These are phyloP conservation scores for Diaporthe citri DNA, from an alignment of 2,329 filamentous ascomycete genomes.

Conservation along the genomic window DNA sequence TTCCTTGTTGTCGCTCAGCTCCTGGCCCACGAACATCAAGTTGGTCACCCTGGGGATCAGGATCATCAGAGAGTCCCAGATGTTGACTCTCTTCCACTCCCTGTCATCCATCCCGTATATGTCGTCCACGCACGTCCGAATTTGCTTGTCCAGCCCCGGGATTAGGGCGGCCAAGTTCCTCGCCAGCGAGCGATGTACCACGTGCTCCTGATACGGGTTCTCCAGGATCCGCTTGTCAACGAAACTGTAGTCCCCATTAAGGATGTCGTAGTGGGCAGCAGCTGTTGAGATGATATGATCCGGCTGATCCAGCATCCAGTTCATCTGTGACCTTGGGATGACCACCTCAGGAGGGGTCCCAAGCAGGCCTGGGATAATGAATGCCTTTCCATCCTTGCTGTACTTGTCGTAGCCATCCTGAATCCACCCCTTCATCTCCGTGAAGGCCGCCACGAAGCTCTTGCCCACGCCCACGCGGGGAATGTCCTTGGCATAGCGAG, in stretches of 20 bases:
- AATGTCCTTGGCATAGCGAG: constrained; percentile 31
- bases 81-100: constrained; percentile 55
- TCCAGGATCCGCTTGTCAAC: constrained; percentile 51
- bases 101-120: constrained; percentile 50
- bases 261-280: constrained; percentile 55
- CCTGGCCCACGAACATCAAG: constrained; percentile 55
- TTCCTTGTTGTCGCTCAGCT: constrained; percentile 55
- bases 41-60: constrained; percentile 60
- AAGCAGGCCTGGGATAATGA: constrained; percentile 57
- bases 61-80: constrained; percentile 59
- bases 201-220: constrained; percentile 55
- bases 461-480: constrained; percentile 32
- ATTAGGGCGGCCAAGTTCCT: constrained; percentile 55
- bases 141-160: constrained; percentile 56
- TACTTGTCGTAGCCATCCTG: constrained; percentile 48
- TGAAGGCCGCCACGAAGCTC: constrained; percentile 20
- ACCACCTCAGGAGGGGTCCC: constrained; percentile 58
- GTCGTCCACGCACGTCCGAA: constrained; percentile 51
- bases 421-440: constrained; percentile 29
- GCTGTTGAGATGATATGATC: constrained; percentile 57
- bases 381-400: constrained; percentile 55
- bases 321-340: constrained; percentile 56
- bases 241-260: constrained; percentile 58
- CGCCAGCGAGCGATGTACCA: constrained; percentile 59
- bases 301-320: constrained; percentile 62